phyloP scores from a whole-genome alignment of 805 yeast species.

The Wickerhamomyces alni region DNA sequence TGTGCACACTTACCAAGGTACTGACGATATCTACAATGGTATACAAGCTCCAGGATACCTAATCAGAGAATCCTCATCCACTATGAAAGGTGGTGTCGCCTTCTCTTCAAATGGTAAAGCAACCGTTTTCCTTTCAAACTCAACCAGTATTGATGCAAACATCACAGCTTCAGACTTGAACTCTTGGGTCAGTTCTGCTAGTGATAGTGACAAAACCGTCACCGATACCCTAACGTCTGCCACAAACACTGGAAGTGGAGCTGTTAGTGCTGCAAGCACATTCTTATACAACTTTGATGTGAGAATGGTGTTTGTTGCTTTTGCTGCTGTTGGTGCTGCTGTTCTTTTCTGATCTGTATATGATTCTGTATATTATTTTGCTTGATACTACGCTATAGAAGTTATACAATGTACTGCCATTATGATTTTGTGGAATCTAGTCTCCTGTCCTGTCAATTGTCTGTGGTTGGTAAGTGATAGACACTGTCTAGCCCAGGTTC shows the following conservation, averaged over 20 bases:
- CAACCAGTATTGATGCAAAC: slow-evolving; percentile 41
- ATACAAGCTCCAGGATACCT: slow-evolving; percentile 51
- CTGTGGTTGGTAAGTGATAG: too few relatives aligned
- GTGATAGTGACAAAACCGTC: slow-evolving; percentile 23
- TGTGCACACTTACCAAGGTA: slow-evolving; percentile 72
- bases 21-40: slow-evolving; percentile 56
- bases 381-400: too few relatives aligned
- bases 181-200: slow-evolving; percentile 36
- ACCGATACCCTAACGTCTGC: slow-evolving; percentile 27
- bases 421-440: too few relatives aligned
- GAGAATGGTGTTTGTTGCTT: slow-evolving; percentile 16
- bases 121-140: slow-evolving; percentile 53
- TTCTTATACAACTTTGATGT: slow-evolving; percentile 12
- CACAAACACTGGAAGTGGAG: slow-evolving; percentile 32
- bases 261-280: slow-evolving; percentile 10
- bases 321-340: slow-evolving; percentile 16
- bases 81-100: slow-evolving; percentile 68
- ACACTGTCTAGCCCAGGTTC: too few relatives aligned
- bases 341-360: slow-evolving; percentile 6
- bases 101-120: slow-evolving; percentile 58
- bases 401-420: too few relatives aligned
- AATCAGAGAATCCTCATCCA: slow-evolving; percentile 41
- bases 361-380: too few relatives aligned
- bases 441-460: too few relatives aligned
- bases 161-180: slow-evolving; percentile 38